Base-by-base conservation (phyloP, 345 rosid species). In the Rhizophora apiculata region DNA sequence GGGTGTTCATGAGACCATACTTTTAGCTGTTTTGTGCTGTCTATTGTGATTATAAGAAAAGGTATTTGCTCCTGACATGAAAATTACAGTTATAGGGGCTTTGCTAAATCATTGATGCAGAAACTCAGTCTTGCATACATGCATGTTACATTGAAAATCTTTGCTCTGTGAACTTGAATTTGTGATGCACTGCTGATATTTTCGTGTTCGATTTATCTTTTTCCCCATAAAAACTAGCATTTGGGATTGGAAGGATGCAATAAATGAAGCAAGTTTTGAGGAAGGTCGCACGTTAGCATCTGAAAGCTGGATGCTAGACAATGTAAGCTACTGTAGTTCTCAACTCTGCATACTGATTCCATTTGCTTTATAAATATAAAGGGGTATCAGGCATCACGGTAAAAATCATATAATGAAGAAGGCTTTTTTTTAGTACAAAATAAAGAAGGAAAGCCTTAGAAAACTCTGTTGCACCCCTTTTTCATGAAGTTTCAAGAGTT, bases 231-330 rank as follows among this genome's bases (percentile, higher is more conserved):
- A 46, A 49, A 27, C 9, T 8, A 92, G 99, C 68, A 65, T 95
- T 48, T 95, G 96, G 96, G 86, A 88, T 77, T 88, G 92, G 98
- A 82, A 79, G 80, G 85, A 87, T 36, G 91, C 84, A 64, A 76
- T 69, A 71, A 83, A 79, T 65, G 82, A 82, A 72, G 84, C 81
- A 51, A 86, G 82, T 80, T 72, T 95, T 31, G 84, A 85, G 72
- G 91, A 92, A 64, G 93, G 97, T 78, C 92, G 98, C 21, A 70
- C 88, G 21, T 85, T 85, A 30, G 96, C 99, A 51, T 90, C 99
- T 37, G 82, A 85, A 34, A 72, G 83, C 63, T 92, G 98, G 98
- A 58, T 82, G 48, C 69, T 77, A 62, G 96, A 89, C 73, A 85
- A 85, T 65, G 99, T 92, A 75, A 72, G 80, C 34, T 19, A 43